phyloP scores from a whole-genome alignment of 352 stramenopile genomes.

The Globisporangium middletonii region DNA sequence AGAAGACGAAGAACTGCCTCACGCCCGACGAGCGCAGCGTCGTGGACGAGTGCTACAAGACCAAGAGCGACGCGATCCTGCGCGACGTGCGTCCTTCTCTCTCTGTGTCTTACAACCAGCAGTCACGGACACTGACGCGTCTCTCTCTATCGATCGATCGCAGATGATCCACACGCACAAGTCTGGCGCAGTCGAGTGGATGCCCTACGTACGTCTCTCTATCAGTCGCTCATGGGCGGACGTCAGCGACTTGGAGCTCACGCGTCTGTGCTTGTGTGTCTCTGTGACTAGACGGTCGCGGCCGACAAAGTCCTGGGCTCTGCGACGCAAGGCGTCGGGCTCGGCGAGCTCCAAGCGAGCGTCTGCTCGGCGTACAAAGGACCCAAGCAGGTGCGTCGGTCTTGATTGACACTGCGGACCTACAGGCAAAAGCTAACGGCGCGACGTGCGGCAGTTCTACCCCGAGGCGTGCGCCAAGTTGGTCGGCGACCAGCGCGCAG shows the following conservation, averaged over 20 bases:
- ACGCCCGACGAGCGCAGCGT: slow-evolving; percentile 44
- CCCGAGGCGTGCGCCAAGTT: slow-evolving; percentile 47
- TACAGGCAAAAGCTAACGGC: too few species aligned
- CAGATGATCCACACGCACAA: slow-evolving; percentile 63
- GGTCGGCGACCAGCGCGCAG: slow-evolving; percentile 45
- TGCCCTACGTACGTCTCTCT: slow-evolving; percentile 60
- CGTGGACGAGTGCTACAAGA: slow-evolving; percentile 58
- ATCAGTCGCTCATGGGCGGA: neutral
- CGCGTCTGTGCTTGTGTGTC: too few species aligned
- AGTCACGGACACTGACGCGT: neutral
- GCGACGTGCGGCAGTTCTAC: slow-evolving; percentile 26
- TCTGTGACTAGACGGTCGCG: slow-evolving; percentile 41
- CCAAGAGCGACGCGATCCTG: slow-evolving; percentile 45
- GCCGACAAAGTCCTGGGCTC: slow-evolving; percentile 53
- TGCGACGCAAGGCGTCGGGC: slow-evolving; percentile 43
- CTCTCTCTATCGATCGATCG: slow-evolving; percentile 1
- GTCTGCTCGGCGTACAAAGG: slow-evolving; percentile 68
- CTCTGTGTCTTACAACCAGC: neutral
- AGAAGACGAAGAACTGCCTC: slow-evolving; percentile 69
- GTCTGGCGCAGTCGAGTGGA: slow-evolving; percentile 46
- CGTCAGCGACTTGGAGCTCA: too few species aligned
- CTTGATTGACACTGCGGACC: neutral
- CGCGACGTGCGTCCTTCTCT: slow-evolving; percentile 23
- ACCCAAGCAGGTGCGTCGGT: slow-evolving; percentile 25
- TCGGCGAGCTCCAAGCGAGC: slow-evolving; percentile 48